Evolutionary conservation across 257 asterid species (phyloP).

Genomic region (Plantago ovata): DNA sequence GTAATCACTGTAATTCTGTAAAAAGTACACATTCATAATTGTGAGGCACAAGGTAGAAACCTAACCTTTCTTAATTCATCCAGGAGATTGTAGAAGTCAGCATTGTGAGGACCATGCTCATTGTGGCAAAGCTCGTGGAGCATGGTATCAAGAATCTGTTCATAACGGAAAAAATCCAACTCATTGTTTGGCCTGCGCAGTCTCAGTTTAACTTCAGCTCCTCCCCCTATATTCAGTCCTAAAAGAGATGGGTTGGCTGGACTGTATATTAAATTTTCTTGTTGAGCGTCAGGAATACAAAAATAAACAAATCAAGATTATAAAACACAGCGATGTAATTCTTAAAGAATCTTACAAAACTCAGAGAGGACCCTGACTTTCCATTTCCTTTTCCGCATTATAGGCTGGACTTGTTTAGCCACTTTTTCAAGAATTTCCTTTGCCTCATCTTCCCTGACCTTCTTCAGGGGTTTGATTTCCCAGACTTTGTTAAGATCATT

Average conservation of each 20-base stretch:
- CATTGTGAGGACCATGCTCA: slow-evolving; percentile 78
- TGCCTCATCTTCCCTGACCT: slow-evolving; percentile 68
- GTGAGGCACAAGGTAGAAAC: too few relatives aligned
- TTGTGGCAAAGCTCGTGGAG: slow-evolving; percentile 97
- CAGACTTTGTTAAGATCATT: slow-evolving; percentile 68
- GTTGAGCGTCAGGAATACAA: too few relatives aligned
- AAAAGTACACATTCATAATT: too few relatives aligned
- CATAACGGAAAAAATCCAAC: slow-evolving; percentile 62
- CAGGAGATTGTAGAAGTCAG: slow-evolving; percentile 92
- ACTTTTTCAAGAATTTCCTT: slow-evolving; percentile 56
- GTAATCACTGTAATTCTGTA: too few relatives aligned
- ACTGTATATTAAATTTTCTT: too few relatives aligned
- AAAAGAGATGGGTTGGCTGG: slow-evolving; percentile 53
- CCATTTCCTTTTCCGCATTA: slow-evolving; percentile 91
- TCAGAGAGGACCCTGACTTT: slow-evolving; percentile 87
- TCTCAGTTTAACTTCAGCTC: slow-evolving; percentile 74
- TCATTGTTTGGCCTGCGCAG: slow-evolving; percentile 71
- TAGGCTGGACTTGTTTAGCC: slow-evolving; percentile 90
- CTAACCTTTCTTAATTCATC: slow-evolving; percentile 92
- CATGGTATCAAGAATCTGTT: slow-evolving; percentile 87
- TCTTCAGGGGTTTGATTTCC: slow-evolving; percentile 78
- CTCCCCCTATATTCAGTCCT: slow-evolving; percentile 83
- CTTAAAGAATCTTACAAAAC: too few relatives aligned
- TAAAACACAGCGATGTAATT: too few relatives aligned
- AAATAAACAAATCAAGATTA: too few relatives aligned